Conservation (phyloP, 441 rosid genomes). For the Pelargonium cotyledonis region DNA sequence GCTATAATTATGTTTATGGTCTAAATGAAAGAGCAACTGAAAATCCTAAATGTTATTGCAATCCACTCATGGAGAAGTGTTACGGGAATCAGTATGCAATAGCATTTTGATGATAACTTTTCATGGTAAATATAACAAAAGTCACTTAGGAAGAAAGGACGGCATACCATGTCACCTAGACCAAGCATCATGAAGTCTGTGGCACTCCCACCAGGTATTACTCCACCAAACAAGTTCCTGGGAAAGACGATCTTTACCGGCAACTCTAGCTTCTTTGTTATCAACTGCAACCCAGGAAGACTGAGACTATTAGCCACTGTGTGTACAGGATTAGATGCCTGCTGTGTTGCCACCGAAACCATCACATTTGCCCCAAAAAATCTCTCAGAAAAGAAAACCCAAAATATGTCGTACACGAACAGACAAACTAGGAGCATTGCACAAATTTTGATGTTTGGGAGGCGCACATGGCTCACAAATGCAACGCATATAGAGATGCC, state of each 20-base stretch:
- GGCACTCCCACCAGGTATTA: slow-evolving; percentile 54
- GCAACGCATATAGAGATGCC: slow-evolving; percentile 89
- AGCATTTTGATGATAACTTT: neutral
- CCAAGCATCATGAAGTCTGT: slow-evolving; percentile 96
- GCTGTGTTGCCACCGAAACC: slow-evolving; percentile 95
- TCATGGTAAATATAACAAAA: slow-evolving; percentile 4
- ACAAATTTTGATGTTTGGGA: slow-evolving; percentile 87
- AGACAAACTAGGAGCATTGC: slow-evolving; percentile 81
- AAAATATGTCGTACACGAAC: slow-evolving; percentile 89
- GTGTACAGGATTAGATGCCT: slow-evolving; percentile 91
- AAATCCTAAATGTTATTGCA: neutral
- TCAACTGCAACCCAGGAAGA: slow-evolving; percentile 86
- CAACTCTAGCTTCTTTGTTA: slow-evolving; percentile 90
- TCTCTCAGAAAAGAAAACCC: slow-evolving; percentile 98
- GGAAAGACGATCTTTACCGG: slow-evolving; percentile 92
- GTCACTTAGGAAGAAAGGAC: slow-evolving; percentile 15
- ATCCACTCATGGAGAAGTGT: neutral
- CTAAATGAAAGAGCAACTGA: neutral
- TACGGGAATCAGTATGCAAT: neutral
- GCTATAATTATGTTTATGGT: neutral
- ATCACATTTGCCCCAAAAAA: slow-evolving; percentile 96
- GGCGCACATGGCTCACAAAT: slow-evolving; percentile 91
- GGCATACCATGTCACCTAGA: slow-evolving; percentile 91
- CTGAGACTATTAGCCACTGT: slow-evolving; percentile 88
- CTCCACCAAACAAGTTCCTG: slow-evolving; percentile 68